A percentile compares a stretch with the other conserved stretches of the same genome.
These are phyloP conservation scores for Eucalyptus regnans DNA, from an alignment of 345 rosid species.

Conservation along the genomic window DNA sequence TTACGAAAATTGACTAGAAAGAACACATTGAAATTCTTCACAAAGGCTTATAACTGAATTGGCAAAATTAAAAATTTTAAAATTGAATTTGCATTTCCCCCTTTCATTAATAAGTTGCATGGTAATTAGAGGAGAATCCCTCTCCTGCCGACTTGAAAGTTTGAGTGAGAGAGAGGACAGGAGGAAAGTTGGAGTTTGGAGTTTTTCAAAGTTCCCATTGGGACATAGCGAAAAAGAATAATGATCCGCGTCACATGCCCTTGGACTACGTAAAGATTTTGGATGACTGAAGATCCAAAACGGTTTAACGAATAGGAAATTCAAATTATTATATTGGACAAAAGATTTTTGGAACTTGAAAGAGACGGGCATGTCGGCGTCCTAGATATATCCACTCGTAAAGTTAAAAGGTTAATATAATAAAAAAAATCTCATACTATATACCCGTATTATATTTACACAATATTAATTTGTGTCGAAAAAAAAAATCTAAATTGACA, in stretches of 20 bases:
- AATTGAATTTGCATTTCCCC: accelerated
- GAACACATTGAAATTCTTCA: too few relatives aligned
- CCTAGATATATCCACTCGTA: neutral
- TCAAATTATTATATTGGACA: neutral
- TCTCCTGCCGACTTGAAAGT: neutral
- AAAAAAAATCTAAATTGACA: neutral
- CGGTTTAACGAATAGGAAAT: neutral
- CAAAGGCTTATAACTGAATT: accelerated
- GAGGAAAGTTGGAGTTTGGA: neutral
- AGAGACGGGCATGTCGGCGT: neutral
- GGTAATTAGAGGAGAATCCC: neutral
- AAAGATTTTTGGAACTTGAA: neutral
- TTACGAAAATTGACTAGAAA: too few relatives aligned
- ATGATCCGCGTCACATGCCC: neutral
- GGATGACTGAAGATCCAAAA: neutral
- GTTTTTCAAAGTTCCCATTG: neutral
- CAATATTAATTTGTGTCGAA: neutral
- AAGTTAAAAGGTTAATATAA: neutral
- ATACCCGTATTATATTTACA: accelerated
- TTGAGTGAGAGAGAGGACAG: neutral
- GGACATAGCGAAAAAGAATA: neutral
- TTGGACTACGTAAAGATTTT: neutral
- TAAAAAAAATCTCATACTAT: neutral
- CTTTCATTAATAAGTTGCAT: neutral
- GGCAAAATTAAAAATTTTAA: accelerated